Percentiles rank a stretch among this genome's conserved stretches.
Evolutionary conservation across 2,329 filamentous ascomycete genomes (phyloP).

Genomic region (Exophiala oligosperma): DNA sequence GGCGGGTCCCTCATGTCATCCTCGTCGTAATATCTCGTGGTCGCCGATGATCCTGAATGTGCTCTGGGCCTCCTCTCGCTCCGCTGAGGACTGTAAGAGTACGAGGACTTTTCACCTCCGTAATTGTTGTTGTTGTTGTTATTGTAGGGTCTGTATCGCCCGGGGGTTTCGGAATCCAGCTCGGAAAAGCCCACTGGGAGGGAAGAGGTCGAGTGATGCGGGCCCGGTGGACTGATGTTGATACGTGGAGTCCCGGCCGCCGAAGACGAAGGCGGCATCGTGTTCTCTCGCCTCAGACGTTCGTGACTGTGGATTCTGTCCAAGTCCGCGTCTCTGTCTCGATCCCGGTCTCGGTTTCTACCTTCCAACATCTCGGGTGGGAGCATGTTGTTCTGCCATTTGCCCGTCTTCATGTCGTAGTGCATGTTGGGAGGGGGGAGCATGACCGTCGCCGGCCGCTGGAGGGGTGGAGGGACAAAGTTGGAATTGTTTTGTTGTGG

Average conservation of each 20-base stretch:
- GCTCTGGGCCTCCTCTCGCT: not conserved
- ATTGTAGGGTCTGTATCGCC: conserved; percentile 12
- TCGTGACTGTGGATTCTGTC: not conserved
- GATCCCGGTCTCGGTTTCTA: not conserved
- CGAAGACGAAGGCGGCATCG: not conserved
- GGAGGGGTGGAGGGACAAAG: conserved; percentile 15
- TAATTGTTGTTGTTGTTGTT: no score
- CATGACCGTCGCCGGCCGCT: conserved; percentile 11
- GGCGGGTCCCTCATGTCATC: conserved; percentile 13
- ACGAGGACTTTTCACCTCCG: conserved; percentile 5
- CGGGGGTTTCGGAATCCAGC: conserved; percentile 20
- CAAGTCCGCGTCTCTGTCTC: not conserved
- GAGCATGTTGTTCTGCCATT: conserved; percentile 22
- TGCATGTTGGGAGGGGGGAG: conserved; percentile 20
- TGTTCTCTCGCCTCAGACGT: conserved; percentile 7
- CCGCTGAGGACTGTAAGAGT: not conserved
- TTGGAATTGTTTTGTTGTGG: conserved; percentile 3
- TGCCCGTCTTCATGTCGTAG: conserved; percentile 26
- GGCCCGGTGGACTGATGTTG: conserved; percentile 2
- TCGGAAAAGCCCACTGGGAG: conserved; percentile 14
- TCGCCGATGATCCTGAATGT: conserved; percentile 6
- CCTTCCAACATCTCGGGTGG: conserved; percentile 23
- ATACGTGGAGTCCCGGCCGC: conserved; percentile 13
- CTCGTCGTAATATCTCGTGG: conserved; percentile 1
- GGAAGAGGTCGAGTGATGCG: not conserved